These are phyloP conservation scores for Nymphaea colorata DNA, from an alignment of 164 flowering plant genomes.

Conservation along the genomic window DNA sequence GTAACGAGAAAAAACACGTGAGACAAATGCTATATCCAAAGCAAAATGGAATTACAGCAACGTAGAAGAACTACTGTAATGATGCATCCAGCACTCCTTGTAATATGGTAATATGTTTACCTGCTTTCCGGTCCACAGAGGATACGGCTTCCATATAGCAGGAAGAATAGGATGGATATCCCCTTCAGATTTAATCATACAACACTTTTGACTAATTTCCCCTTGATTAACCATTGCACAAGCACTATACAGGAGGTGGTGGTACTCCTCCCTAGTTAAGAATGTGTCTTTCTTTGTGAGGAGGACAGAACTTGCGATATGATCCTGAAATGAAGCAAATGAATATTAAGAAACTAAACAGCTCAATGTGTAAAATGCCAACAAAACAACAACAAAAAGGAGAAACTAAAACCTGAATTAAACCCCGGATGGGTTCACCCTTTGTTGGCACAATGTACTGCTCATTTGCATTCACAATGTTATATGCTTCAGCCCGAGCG, in stretches of 20 bases:
- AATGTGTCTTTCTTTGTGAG: conserved; percentile 88
- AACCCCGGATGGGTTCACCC: conserved; percentile 82
- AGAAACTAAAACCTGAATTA: conserved; percentile 69
- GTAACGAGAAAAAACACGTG: too few species aligned
- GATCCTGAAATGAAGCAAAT: conserved; percentile 51
- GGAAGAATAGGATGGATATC: conserved; percentile 40
- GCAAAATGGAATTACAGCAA: too few species aligned
- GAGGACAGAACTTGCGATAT: conserved; percentile 69
- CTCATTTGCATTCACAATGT: conserved; percentile 89
- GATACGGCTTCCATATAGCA: conserved; percentile 74
- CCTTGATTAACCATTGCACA: conserved; percentile 28
- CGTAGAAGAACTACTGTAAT: too few species aligned
- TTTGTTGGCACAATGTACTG: conserved; percentile 90
- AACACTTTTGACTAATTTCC: conserved; percentile 36
- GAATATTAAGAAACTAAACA: neutral
- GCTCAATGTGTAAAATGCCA: neutral
- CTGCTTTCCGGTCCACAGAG: conserved; percentile 97
- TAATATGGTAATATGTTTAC: conserved; percentile 13
- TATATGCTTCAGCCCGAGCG: conserved; percentile 89
- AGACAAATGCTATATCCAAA: too few species aligned
- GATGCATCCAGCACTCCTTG: too few species aligned
- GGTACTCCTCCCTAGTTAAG: conserved; percentile 51
- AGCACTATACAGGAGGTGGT: conserved; percentile 67
- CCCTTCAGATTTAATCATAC: conserved; percentile 31
- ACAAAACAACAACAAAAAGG: neutral